phyloP scores from a whole-genome alignment of 371 early-diverging fungal genomes.

The Sporodiniella umbellata region DNA sequence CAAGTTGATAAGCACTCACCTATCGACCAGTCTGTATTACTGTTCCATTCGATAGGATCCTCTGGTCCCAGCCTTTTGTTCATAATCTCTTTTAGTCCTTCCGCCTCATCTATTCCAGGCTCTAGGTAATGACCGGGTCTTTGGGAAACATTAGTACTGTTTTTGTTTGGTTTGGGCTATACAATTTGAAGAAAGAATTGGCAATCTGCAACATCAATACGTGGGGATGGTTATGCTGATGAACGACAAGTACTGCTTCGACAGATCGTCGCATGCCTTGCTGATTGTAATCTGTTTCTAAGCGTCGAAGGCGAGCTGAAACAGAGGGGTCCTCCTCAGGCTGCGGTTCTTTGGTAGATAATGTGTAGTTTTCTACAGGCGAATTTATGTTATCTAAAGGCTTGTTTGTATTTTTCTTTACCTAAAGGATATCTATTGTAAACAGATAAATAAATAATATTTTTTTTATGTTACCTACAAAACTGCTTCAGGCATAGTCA shows the following conservation, averaged over 20 bases:
- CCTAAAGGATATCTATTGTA: conserved; percentile 5
- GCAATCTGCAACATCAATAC: conserved; percentile 77
- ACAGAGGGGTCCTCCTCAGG: conserved; percentile 75
- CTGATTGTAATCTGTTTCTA: conserved; percentile 63
- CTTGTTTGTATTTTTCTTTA: background rate
- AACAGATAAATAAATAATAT: background rate
- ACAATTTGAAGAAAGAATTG: conserved; percentile 75
- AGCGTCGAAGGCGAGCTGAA: conserved; percentile 57
- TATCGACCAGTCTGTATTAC: conserved; percentile 64
- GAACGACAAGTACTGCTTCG: conserved; percentile 75
- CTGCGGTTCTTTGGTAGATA: conserved; percentile 75
- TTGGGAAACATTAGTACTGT: background rate
- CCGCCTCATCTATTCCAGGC: conserved; percentile 70
- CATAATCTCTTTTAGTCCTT: conserved; percentile 64
- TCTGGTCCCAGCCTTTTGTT: conserved; percentile 50
- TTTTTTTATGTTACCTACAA: background rate
- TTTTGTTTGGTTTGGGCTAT: background rate
- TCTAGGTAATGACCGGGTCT: conserved; percentile 75
- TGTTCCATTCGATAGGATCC: conserved; percentile 26
- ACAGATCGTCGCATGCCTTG: conserved; percentile 72
- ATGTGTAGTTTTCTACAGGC: conserved; percentile 57
- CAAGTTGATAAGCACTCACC: conserved; percentile 71
- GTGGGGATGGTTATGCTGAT: conserved; percentile 82
- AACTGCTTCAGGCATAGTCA: conserved; percentile 1
- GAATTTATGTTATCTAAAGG: background rate